Evolutionary conservation across 129 eudicot genomes (phyloP).

Genomic region (Lactuca sativa): DNA sequence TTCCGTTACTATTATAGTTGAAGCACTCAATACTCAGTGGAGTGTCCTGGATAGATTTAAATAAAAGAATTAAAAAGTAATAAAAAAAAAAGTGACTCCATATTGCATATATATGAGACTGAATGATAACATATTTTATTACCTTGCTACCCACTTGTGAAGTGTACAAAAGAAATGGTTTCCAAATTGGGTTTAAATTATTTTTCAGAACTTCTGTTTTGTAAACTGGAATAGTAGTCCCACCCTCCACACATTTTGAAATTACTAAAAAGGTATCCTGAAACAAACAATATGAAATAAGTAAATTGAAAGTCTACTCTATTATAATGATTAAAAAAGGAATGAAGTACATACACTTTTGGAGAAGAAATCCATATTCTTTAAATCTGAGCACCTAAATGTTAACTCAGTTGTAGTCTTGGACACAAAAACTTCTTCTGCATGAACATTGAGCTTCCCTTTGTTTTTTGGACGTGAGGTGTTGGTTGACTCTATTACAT

Average conservation of each 20-base stretch:
- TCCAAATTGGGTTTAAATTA: conserved; percentile 78
- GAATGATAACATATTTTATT: neutral
- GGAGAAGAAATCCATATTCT: conserved; percentile 81
- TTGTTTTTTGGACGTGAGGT: conserved; percentile 35
- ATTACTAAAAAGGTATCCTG: conserved; percentile 89
- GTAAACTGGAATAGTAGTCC: conserved; percentile 65
- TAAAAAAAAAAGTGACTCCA: neutral
- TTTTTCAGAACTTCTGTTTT: conserved; percentile 87
- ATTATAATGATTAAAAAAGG: neutral
- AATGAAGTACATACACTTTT: conserved; percentile 63
- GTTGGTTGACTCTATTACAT: conserved; percentile 47
- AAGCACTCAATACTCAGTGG: conserved; percentile 80
- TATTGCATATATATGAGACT: neutral
- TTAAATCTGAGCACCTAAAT: conserved; percentile 81
- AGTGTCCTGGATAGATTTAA: conserved; percentile 68
- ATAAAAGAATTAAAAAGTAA: conserved; percentile 2
- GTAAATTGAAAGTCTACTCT: neutral
- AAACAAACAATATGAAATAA: conserved; percentile 26
- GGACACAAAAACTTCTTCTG: conserved; percentile 74
- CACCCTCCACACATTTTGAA: conserved; percentile 63
- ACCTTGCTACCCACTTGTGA: conserved; percentile 96
- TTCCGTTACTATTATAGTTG: conserved; percentile 82
- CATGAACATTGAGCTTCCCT: conserved; percentile 72
- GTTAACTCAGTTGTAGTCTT: conserved; percentile 75
- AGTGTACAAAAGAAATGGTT: conserved; percentile 54